Base-by-base conservation (phyloP, 768 basidiomycete species). In the Boletus bicolor region DNA sequence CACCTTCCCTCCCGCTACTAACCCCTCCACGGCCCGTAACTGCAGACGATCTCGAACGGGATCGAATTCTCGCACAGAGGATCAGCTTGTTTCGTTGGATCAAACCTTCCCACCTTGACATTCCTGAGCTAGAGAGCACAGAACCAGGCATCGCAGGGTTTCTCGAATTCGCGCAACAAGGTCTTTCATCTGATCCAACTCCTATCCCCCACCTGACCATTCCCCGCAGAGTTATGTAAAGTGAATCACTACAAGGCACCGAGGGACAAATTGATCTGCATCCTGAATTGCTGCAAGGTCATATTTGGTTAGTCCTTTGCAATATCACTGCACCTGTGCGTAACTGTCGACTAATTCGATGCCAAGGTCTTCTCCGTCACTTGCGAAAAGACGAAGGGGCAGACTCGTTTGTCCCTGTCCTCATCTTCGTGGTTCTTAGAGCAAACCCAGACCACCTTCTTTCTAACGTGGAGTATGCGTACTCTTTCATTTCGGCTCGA, bases 241-340 rank as follows among this genome's bases (percentile, higher is more conserved):
- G 88, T 99, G 58, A 98, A 97, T 65, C 94, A 98, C 68, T 99
- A 98, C 77, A 98, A 98, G 71, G 97, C 97, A 10, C 97, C 97
- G 8, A 81, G 97, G 42, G 97, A 99, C 73, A 99, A 99, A 74
- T 77, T 98, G 49, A 98, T 99, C 53, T 98, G 97, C 72, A 89
- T 98, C 38, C 75, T 98, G 48, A 99, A 99, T 68, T 91, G 86
- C 71, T 99, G 95, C 84, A 99, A 99, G 76, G 93, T 99, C 71
- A 98, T 99, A 63, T 98, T 97, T 66, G 97, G 96, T 94, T 60
- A 57, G 88, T 72, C 28, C 12, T 37, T 44, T 59, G 37, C 62
- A 50, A 60, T 50, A 51, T 55, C 39, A 39, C 48, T 10, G n/a
- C 46, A 44, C 51, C 50, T 53, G 48, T 38, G 17, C 50, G 15